Base-by-base conservation (phyloP, 768 basidiomycete genomes). In the Naematelia aurantialba region DNA sequence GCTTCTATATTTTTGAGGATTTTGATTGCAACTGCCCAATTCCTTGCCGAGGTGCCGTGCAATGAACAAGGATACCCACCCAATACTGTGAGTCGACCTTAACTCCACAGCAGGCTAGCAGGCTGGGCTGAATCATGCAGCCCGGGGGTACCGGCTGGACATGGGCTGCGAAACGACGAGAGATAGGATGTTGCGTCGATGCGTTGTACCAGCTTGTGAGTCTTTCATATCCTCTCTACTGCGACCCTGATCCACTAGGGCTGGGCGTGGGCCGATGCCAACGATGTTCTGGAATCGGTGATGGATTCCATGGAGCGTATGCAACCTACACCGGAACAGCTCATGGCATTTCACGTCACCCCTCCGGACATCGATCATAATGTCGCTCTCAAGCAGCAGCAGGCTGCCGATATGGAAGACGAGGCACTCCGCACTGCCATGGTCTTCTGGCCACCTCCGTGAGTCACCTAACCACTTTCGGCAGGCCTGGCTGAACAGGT, bases 121-220 rank as follows among this genome's bases (percentile, higher is more conserved):
- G n/a, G 17, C 34, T 8, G 8, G 8, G 34, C 17, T 39, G 34
- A 39, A 8, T 22, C 1, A 11, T 22, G 10, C 30, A 68, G 61
- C 68, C 58, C 34, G 68, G 66, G 12, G 68, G 68, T 4, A 30
- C 22, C n/a, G 68, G 66, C 21, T 70, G 68, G 68, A 67, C 68
- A 5, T 70, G 68, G 68, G 59, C 62, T 19, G 44, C 56, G 17
- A 70, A 70, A 49, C 60, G 65, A 50, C 26, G 52, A 17, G 58
- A 63, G 26, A 53, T 70, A 2, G 48, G 56, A 26, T 11, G 21
- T 3, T 67, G 65, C 53, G 21, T 67, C 5, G 66, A 70, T 8
- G 66, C 60, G 2, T 27, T 70, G 17, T 63, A 70, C 56, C 68
- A 70, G 48, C 25, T 67, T 24, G 68, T 69, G 22, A 66, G 68